Conservation (phyloP, 2,329 filamentous ascomycete genomes). For the Trichoderma simmonsii region DNA sequence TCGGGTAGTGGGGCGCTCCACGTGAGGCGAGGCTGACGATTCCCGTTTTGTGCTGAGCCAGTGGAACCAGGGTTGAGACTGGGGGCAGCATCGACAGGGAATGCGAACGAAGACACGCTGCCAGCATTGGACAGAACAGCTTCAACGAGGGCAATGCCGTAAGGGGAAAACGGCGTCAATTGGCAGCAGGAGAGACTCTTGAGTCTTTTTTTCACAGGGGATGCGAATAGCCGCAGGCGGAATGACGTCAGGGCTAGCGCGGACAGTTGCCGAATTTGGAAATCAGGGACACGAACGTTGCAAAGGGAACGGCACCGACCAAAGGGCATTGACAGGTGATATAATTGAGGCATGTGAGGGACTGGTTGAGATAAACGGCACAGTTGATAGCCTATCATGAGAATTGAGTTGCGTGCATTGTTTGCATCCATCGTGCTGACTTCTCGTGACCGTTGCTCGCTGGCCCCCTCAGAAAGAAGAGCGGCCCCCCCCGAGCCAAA, state of each 20-base stretch:
- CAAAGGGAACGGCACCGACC: neutral
- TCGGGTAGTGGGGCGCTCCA: slow-evolving; percentile 28
- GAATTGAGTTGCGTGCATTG: neutral
- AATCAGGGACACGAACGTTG: slow-evolving; percentile 4
- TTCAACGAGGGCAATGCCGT: neutral
- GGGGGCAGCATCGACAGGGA: slow-evolving; percentile 1
- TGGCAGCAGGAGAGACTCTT: neutral
- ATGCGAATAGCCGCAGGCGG: neutral
- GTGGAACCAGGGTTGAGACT: slow-evolving; percentile 1
- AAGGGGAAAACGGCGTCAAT: neutral
- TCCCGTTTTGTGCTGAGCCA: slow-evolving; percentile 8
- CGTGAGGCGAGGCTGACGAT: slow-evolving; percentile 31
- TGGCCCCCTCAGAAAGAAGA: neutral
- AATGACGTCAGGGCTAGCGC: slow-evolving; percentile 17
- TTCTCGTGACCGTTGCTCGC: neutral
- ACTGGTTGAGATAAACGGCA: neutral
- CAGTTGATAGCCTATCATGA: neutral
- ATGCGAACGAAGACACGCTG: neutral
- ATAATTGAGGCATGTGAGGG: neutral
- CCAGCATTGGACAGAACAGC: neutral
- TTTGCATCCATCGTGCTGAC: neutral
- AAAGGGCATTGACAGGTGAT: neutral
- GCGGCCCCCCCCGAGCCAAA: slow-evolving; percentile 2
- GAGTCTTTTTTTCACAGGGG: neutral
- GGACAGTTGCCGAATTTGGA: slow-evolving; percentile 3